Percentiles rank a stretch among this genome's conserved stretches.
phyloP scores from a whole-genome alignment of 495 filamentous ascomycete genomes.

The Hyaloscypha finlandica region DNA sequence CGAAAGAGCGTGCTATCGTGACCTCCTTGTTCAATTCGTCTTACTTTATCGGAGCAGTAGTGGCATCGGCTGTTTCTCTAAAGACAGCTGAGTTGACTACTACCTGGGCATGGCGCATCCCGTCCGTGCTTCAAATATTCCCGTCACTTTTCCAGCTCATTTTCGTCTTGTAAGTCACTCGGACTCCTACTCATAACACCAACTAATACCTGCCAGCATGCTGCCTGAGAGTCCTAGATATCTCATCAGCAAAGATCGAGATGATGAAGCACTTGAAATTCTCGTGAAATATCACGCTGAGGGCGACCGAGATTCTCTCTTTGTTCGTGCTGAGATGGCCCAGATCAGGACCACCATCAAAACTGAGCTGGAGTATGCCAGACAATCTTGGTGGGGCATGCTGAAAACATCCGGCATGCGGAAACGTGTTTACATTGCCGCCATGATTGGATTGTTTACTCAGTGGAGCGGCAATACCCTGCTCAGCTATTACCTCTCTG shows the following conservation, averaged over 20 bases:
- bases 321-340: conserved; percentile 56
- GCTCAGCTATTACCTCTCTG: conserved; percentile 40
- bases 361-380: conserved; percentile 48
- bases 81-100: conserved; percentile 17
- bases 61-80: conserved; percentile 25
- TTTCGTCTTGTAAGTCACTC: conserved; percentile 31
- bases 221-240: conserved; percentile 58
- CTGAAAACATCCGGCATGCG: conserved; percentile 50
- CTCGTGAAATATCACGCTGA: conserved; percentile 60
- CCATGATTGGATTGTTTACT: conserved; percentile 51
- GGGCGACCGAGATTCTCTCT: conserved; percentile 51
- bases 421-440: conserved; percentile 51
- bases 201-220: conserved; percentile 15
- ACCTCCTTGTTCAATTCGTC: conserved; percentile 68
- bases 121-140: conserved; percentile 25
- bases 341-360: conserved; percentile 54
- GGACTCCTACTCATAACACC: neutral
- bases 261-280: conserved; percentile 55
- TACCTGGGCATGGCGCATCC: conserved; percentile 28
- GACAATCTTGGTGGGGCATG: conserved; percentile 46
- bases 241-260: conserved; percentile 58
- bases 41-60: conserved; percentile 52
- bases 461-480: conserved; percentile 55
- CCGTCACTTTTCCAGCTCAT: conserved; percentile 27
- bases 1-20: conserved; percentile 64